A percentile compares a stretch with the other conserved stretches of the same genome.
phyloP scores from a whole-genome alignment of 2,329 filamentous ascomycete species.

The Aspergillus neotritici region DNA sequence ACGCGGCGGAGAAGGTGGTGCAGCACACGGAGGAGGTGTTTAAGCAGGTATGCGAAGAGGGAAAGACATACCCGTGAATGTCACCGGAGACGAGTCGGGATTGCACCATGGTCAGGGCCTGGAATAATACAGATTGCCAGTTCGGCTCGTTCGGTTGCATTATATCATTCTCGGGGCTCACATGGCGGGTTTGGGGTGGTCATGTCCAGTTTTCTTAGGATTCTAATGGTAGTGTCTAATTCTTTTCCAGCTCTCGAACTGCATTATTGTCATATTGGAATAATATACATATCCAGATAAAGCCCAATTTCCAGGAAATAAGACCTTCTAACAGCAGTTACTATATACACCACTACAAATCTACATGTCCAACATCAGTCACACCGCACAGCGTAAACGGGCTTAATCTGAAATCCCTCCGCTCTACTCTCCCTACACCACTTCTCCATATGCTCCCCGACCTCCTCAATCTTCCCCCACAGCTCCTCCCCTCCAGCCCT shows the following conservation, averaged over 20 bases:
- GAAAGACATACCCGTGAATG: conserved; percentile 14
- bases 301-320: too few relatives aligned
- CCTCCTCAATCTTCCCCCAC: too few relatives aligned
- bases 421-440: too few relatives aligned
- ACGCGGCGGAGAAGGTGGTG: conserved; percentile 11
- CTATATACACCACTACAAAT: too few relatives aligned
- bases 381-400: too few relatives aligned
- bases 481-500: too few relatives aligned
- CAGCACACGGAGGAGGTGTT: conserved; percentile 13
- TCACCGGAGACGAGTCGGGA: conserved; percentile 24
- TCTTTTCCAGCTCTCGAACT: background rate
- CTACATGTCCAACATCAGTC: too few relatives aligned
- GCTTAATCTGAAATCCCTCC: too few relatives aligned
- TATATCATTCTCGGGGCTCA: background rate
- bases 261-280: background rate
- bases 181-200: background rate
- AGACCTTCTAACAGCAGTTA: too few relatives aligned
- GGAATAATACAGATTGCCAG: background rate
- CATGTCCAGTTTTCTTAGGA: background rate
- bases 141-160: background rate
- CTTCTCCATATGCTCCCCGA: too few relatives aligned
- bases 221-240: background rate
- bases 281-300: too few relatives aligned
- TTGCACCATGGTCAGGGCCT: too few relatives aligned
- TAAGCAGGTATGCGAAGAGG: conserved; percentile 10